These are phyloP conservation scores for Penicillium chermesinum DNA, from an alignment of 495 filamentous ascomycete species.

Conservation along the genomic window DNA sequence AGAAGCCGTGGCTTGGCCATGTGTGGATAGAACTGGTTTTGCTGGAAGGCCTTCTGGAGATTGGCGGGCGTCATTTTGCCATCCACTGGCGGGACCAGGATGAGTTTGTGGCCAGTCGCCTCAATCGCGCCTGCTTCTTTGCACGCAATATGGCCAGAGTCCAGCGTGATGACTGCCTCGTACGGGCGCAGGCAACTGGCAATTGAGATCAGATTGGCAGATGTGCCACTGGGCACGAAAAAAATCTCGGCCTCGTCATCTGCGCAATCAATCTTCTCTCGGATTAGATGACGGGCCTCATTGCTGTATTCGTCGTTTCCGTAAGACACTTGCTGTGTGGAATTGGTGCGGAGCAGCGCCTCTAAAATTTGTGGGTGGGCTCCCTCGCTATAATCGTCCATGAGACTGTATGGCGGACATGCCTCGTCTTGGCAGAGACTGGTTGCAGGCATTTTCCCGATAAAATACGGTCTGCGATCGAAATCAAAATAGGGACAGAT, in stretches of 20 bases:
- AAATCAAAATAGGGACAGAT: too few relatives aligned
- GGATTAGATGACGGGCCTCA: constrained; percentile 29
- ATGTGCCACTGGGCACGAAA: constrained; percentile 42
- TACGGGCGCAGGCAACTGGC: constrained; percentile 40
- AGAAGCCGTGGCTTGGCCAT: constrained; percentile 41
- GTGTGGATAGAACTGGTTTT: constrained; percentile 41
- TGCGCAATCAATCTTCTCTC: constrained; percentile 22
- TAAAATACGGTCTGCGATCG: too few relatives aligned
- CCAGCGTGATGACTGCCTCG: constrained; percentile 39
- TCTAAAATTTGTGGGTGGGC: constrained; percentile 41
- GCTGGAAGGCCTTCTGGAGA: constrained; percentile 29
- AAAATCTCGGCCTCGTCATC: constrained; percentile 39
- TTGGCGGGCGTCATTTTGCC: constrained; percentile 39
- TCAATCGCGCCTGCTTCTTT: constrained; percentile 45
- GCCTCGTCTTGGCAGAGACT: constrained; percentile 27
- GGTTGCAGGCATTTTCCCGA: constrained; percentile 21
- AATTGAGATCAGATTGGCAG: constrained; percentile 42
- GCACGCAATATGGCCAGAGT: constrained; percentile 38
- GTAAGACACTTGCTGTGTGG: constrained; percentile 37
- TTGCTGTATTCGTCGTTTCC: constrained; percentile 34
- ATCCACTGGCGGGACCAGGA: constrained; percentile 31
- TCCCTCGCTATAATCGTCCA: constrained; percentile 45
- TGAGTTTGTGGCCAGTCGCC: constrained; percentile 43
- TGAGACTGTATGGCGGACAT: constrained; percentile 37
- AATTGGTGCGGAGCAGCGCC: constrained; percentile 35